These are phyloP conservation scores for Arctium lappa DNA, from an alignment of 129 eudicot species.

Conservation along the genomic window DNA sequence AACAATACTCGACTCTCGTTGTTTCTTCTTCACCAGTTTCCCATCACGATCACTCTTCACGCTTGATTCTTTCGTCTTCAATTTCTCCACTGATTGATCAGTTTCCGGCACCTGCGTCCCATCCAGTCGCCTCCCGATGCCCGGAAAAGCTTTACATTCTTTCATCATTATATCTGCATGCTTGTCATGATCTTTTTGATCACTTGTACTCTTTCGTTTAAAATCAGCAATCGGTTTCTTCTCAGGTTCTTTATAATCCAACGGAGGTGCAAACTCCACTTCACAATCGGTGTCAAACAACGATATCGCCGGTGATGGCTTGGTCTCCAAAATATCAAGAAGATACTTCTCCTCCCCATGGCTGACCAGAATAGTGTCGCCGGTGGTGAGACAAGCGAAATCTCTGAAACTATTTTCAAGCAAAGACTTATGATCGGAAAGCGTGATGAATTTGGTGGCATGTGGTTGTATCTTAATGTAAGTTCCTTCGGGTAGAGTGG, in stretches of 20 bases:
- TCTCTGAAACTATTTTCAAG: constrained; percentile 11
- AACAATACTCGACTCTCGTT: neutral
- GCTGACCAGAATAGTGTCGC: constrained; percentile 17
- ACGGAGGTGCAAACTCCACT: constrained; percentile 33
- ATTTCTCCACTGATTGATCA: neutral
- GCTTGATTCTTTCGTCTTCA: neutral
- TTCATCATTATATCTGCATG: neutral
- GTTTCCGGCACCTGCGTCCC: neutral
- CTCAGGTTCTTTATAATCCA: constrained; percentile 40
- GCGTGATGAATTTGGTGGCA: constrained; percentile 8
- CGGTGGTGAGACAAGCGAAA: neutral
- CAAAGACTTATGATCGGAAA: constrained; percentile 12
- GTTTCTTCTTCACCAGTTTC: neutral
- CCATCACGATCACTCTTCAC: neutral
- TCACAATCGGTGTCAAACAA: constrained; percentile 39
- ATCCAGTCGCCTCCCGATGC: constrained; percentile 25
- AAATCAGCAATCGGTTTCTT: neutral
- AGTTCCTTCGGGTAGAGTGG: constrained; percentile 8
- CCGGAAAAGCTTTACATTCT: constrained; percentile 16
- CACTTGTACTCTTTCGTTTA: neutral
- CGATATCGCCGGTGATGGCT: constrained; percentile 5
- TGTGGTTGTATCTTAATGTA: constrained; percentile 41
- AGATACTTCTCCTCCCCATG: neutral
- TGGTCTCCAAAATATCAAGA: constrained; percentile 28
- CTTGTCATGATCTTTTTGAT: neutral